Evolutionary conservation across 139 green algal species (phyloP), one percentile per base, ranked within the genome.

Genomic region (Chlamydomonas asymmetrica): DNA sequence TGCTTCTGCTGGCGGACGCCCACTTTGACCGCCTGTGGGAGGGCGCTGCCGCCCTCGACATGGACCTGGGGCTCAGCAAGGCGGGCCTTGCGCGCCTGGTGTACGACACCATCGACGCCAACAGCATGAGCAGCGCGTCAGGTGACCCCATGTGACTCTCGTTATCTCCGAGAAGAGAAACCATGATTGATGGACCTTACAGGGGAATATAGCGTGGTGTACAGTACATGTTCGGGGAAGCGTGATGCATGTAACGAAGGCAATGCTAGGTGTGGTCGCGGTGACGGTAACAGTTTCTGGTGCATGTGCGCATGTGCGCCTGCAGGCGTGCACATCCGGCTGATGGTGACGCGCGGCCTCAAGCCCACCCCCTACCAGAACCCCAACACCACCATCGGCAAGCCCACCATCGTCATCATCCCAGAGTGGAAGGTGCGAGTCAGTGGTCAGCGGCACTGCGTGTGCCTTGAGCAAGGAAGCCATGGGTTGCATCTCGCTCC

Each of bases 361-460:
- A 96, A 96, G 79, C 62, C 85, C 32, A 96, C 92, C 1, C 91
- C 92, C 4, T 94, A 94, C 72, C 92, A 96, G 74, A 90, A 90
- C 85, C 92, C 92, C 0, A 76, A 77, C 29, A 85, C 80, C 66
- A 96, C 89, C 18, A 75, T 96, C 3, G 92, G 92, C 27, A 59
- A 74, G 20, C 85, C 89, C 48, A 95, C 89, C 18, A 87, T 96
- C 40, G 88, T 93, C 0, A 85, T 94, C 32, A 54, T 94, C 0
- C 82, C 92, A 6, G 90, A 94, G 80, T 88, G 83, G 71, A 95
- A 94, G 81, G 78, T 83, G 39, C 0, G 73, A 3, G 5, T 29
- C n/a, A n/a, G 78, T 56, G 48, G 48, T n/a, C n/a, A n/a, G n/a
- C n/a, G n/a, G n/a, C n/a, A n/a, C n/a, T n/a, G n/a, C n/a, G n/a